phyloP scores from a whole-genome alignment of 2,329 filamentous ascomycete species.

The Pestalotiopsis sp. region DNA sequence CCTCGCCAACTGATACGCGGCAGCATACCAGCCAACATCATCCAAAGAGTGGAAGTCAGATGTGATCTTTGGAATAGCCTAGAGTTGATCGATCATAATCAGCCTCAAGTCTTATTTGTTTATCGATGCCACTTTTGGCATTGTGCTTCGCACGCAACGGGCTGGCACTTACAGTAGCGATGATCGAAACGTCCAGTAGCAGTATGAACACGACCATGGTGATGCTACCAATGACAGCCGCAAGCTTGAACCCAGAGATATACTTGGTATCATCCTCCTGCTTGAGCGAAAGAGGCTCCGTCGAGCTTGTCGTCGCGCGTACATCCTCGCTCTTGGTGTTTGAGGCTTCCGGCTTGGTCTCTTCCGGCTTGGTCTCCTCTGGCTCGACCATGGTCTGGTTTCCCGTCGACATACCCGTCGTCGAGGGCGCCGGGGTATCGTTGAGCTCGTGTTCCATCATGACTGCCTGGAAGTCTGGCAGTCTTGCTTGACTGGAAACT shows the following conservation, averaged over 20 bases:
- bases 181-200: slow-evolving; percentile 54
- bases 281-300: not conserved
- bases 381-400: not conserved
- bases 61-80: slow-evolving; percentile 17
- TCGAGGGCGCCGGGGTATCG: not conserved
- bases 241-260: slow-evolving; percentile 26
- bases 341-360: not conserved
- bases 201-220: slow-evolving; percentile 48
- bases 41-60: slow-evolving; percentile 16
- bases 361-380: not conserved
- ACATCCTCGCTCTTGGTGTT: not conserved
- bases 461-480: not conserved
- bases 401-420: not conserved
- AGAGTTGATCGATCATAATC: not conserved
- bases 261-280: slow-evolving; percentile 10
- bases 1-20: slow-evolving; percentile 15
- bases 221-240: slow-evolving; percentile 31
- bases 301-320: not conserved
- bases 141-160: too few relatives aligned
- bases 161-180: slow-evolving; percentile 43
- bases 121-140: not conserved
- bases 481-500: not conserved
- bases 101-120: not conserved
- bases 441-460: not conserved
- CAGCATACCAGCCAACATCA: slow-evolving; percentile 18